Conservation (phyloP, 2,329 filamentous ascomycete species). For the Colletotrichum musicola region DNA sequence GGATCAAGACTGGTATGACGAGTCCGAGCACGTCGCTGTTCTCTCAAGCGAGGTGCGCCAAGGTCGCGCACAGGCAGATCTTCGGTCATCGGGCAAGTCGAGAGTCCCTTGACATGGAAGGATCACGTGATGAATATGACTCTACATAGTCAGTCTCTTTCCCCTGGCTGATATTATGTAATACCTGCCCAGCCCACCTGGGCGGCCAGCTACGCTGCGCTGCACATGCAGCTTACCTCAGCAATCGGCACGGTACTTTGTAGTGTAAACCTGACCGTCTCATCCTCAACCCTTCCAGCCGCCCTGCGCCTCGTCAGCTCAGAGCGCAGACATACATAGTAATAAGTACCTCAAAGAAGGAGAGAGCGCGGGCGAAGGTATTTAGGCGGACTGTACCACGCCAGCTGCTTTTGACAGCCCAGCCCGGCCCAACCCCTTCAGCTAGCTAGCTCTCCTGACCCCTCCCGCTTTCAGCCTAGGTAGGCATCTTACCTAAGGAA, state of each 20-base stretch:
- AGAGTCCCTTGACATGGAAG: not conserved
- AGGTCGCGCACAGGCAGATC: slow-evolving; percentile 1
- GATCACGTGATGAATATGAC: slow-evolving; percentile 15
- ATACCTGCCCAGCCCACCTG: not conserved
- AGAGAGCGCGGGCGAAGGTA: not conserved
- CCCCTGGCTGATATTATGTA: not conserved
- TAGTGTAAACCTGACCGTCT: not conserved
- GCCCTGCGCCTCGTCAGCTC: slow-evolving; percentile 22
- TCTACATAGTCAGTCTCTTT: too few species aligned
- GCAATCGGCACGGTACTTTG: slow-evolving; percentile 31
- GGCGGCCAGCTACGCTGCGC: not conserved
- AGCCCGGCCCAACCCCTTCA: not conserved
- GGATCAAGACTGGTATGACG: slow-evolving; percentile 17
- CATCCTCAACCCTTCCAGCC: slow-evolving; percentile 14
- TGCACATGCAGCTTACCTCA: slow-evolving; percentile 27
- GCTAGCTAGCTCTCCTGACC: not conserved
- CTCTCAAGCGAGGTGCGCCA: slow-evolving; percentile 21
- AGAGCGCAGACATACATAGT: not conserved
- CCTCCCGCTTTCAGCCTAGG: not conserved
- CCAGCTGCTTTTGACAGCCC: not conserved
- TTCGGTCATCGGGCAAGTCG: slow-evolving; percentile 15
- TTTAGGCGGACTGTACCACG: not conserved
- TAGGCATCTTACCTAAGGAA: not conserved
- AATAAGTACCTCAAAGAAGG: too few species aligned
- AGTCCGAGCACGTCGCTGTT: slow-evolving; percentile 14